phyloP scores from a whole-genome alignment of 78 protist genomes.

The Tieghemostelium lacteum region DNA sequence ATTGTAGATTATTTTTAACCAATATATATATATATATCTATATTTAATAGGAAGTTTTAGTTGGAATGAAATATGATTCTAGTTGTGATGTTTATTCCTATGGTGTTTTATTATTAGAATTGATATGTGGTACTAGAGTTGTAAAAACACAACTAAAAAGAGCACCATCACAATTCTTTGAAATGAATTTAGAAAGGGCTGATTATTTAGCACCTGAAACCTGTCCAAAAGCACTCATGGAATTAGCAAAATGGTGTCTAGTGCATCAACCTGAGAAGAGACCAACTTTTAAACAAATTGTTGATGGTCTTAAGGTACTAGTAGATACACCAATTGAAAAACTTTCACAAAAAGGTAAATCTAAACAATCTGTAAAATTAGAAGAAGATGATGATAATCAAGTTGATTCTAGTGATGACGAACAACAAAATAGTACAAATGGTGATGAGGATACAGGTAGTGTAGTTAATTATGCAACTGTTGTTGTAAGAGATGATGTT shows the following conservation, averaged over 20 bases:
- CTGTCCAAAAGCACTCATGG: constrained; percentile 44
- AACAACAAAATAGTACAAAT: background rate
- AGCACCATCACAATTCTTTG: constrained; percentile 46
- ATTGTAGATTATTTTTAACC: no score
- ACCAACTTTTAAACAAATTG: constrained; percentile 39
- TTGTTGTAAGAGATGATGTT: background rate
- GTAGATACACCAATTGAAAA: background rate
- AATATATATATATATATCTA: no score
- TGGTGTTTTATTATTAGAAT: constrained; percentile 66
- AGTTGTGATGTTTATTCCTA: constrained; percentile 68
- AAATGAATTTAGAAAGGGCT: constrained; percentile 54
- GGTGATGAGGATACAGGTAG: background rate
- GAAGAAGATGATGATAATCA: constrained; percentile 19
- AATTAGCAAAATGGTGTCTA: constrained; percentile 62
- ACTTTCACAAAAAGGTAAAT: constrained; percentile 29
- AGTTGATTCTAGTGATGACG: background rate
- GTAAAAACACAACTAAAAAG: constrained; percentile 62
- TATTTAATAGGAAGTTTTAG: constrained; percentile 31
- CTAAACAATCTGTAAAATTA: constrained; percentile 2
- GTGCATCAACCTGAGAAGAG: constrained; percentile 32
- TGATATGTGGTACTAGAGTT: constrained; percentile 57
- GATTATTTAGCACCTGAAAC: constrained; percentile 27
- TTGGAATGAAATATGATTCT: constrained; percentile 49
- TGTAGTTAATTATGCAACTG: background rate
- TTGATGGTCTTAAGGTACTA: constrained; percentile 35